A percentile compares a stretch with the other conserved stretches of the same genome.
phyloP scores from a whole-genome alignment of 768 basidiomycete species.

The Candolleomyces efflorescens region DNA sequence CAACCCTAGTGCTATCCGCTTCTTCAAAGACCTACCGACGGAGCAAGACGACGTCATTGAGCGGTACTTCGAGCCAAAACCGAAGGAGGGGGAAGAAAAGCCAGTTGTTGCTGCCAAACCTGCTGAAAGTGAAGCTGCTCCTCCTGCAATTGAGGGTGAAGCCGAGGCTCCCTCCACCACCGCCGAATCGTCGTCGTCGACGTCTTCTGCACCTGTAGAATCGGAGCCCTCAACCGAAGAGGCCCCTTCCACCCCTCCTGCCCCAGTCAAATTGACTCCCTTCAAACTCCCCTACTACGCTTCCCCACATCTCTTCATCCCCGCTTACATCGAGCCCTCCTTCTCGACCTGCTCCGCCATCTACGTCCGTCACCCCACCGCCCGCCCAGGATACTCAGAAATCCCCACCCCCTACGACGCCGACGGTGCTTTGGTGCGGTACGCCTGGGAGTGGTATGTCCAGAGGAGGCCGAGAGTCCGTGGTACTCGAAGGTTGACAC shows the following conservation, averaged over 20 bases:
- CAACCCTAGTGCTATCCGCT: conserved; percentile 73
- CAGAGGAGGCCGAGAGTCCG: conserved; percentile 64
- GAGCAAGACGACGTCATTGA: conserved; percentile 32
- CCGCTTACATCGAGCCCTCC: conserved; percentile 61
- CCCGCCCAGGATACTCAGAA: conserved; percentile 93
- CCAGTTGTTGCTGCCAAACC: background rate
- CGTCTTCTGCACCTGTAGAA: background rate
- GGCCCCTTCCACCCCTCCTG: background rate
- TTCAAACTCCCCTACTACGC: conserved; percentile 88
- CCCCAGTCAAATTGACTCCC: conserved; percentile 39
- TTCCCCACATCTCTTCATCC: conserved; percentile 90
- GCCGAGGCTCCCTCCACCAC: conserved; percentile 1
- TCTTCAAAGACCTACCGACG: conserved; percentile 45
- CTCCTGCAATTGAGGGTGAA: conserved; percentile 3
- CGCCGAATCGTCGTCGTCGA: background rate
- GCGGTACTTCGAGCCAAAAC: conserved; percentile 9
- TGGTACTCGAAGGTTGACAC: conserved; percentile 55
- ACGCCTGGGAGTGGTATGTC: conserved; percentile 96
- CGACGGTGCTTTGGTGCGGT: conserved; percentile 86
- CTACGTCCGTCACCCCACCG: conserved; percentile 95
- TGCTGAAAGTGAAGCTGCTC: background rate
- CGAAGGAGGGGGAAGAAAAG: conserved; percentile 5
- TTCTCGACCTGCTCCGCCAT: conserved; percentile 88
- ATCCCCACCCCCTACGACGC: conserved; percentile 96
- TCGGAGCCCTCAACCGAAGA: background rate